Evolutionary conservation across 306 rosid genomes (phyloP), one percentile per base, ranked within the genome.

Genomic region (Arachis hypogaea): DNA sequence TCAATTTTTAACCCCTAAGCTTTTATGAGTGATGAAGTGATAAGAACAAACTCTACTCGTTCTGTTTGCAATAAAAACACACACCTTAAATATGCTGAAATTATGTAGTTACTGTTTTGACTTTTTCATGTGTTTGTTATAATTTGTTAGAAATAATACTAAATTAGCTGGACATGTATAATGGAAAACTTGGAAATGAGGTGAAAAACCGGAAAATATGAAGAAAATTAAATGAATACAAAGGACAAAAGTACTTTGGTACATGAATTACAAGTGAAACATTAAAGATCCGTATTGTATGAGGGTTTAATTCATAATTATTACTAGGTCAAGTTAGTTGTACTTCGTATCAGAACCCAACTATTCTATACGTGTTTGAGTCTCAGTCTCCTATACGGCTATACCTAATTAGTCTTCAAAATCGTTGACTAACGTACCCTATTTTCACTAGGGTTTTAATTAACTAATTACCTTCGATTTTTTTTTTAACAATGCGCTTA

Each of bases 41-140:
- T 22, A 22, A 22, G 28, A 22, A 22, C 38, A 33, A 33, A 33
- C 38, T 33, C 38, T 33, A 4, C 3, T 33, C 38, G 38, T 33
- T 33, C 38, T 33, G 4, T 4, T 33, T 1, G 4, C 38, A 33
- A 33, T 33, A 33, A 2, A 33, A 22, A 22, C 28, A 29, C 9
- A 42, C 28, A 16, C 41, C 14, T 41, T n/a, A 62, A 40, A 62
- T 62, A 63, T 40, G 50, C 50, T 14, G 3, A 41, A 63, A n/a
- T 29, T 63, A 11, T 63, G 33, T 42, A 42, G 9, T 11, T 33
- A 2, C 40, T 63, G 7, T 42, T 42, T 63, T 68, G 40, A 68
- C 62, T 69, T 36, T 54, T 52, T 69, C 63, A 54, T 40, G 47
- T 55, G 60, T 46, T 46, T 46, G 12, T 46, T 46, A 46, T 10